Base-by-base conservation (phyloP, 2,329 filamentous ascomycete species). In the Aspergillus sp. region DNA sequence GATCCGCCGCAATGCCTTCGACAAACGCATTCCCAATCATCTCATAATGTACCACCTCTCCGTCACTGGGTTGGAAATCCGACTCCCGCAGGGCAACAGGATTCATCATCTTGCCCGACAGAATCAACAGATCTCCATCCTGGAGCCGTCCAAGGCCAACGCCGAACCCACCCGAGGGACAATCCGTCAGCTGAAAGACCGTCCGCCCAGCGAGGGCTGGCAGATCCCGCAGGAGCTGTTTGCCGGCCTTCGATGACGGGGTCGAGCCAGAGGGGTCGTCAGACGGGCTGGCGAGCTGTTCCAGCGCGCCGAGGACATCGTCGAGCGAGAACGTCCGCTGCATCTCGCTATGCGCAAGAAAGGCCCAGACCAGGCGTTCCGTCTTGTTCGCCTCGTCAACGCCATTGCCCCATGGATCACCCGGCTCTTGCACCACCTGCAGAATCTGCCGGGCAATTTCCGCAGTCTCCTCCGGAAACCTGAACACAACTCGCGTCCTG, bases 21-120 rank as follows among this genome's bases (percentile, higher is more conserved):
- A 52, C 32, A 46, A 47, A 52, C 16, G 36, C 44, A 29, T 46
- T 52, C 19, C 49, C 49, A 17, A 52, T 25, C 44, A 52, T 52
- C 17, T 34, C 21, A 41, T 47, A 43, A 29, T 42, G 36, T 17
- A 41, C 49, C 43, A 14, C n/a, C 9, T 38, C 19, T 14, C 34
- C 16, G 32, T 43, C n/a, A 2, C 6, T 29, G n/a, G 25, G 14
- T 13, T 13, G 49, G 43, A 46, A n/a, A 11, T 36, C 43, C 40
- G 19, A 21, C 2, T 42, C 40, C 19, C 47, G 47, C 23, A 49
- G 20, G 16, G 47, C 47, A 44, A 49, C 11, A 13, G 47, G 47
- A 20, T 44, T 44, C 36, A 21, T 49, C 47, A 49, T 49, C 17
- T 49, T 49, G 11, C 47, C 38, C 14, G 47, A 49, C 11, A 49